These are phyloP conservation scores for Termitomyces titanicus DNA, from an alignment of 768 basidiomycete species.

Conservation along the genomic window DNA sequence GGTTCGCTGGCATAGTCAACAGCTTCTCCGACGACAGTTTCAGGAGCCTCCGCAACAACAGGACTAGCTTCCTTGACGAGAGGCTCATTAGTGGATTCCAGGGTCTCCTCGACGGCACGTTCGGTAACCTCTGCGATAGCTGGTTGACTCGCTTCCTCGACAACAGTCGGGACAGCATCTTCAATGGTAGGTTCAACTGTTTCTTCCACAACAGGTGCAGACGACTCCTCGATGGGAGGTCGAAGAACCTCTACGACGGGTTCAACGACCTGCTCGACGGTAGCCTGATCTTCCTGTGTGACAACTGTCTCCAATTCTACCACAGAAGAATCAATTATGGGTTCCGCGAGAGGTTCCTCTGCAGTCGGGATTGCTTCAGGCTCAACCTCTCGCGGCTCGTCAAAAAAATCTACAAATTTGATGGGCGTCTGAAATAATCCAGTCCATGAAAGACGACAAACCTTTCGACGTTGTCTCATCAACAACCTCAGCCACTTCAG, in stretches of 20 bases:
- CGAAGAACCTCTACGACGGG: constrained; percentile 11
- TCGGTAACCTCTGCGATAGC: not conserved
- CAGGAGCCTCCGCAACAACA: not conserved
- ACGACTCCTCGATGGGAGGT: constrained; percentile 7
- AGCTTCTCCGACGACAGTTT: not conserved
- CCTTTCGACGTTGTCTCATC: not conserved
- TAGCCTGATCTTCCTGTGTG: not conserved
- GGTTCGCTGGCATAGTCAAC: not conserved
- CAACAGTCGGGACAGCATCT: too few relatives aligned
- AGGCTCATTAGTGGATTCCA: too few relatives aligned
- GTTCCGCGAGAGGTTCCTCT: not conserved
- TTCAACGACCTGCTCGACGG: not conserved
- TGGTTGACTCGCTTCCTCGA: not conserved
- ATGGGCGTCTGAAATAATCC: not conserved
- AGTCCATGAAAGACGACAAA: not conserved
- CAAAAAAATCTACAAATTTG: not conserved
- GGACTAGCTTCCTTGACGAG: not conserved
- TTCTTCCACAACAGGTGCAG: not conserved
- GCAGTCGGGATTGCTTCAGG: not conserved
- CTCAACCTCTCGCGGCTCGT: not conserved
- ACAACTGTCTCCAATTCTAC: too few relatives aligned
- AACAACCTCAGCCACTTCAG: not conserved
- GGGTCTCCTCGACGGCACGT: not conserved
- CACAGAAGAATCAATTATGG: not conserved
- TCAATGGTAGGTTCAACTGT: not conserved